Evolutionary conservation across 495 filamentous ascomycete species (phyloP).

Genomic region (Elaphomyces granulatus): DNA sequence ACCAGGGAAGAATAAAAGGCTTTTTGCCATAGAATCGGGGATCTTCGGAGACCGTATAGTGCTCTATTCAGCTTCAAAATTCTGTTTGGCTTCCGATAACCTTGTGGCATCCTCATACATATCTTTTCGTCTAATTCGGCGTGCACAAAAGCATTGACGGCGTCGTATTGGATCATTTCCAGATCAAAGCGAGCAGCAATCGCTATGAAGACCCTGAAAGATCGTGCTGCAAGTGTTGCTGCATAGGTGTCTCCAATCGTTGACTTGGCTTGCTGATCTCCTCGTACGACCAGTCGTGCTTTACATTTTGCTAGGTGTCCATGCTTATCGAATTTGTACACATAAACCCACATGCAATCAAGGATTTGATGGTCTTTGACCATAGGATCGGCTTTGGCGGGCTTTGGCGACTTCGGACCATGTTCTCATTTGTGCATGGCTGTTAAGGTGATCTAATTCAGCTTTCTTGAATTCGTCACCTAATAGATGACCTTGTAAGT

Average conservation of each 20-base stretch:
- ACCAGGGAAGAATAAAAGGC: constrained; percentile 6
- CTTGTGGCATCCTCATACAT: constrained; percentile 5
- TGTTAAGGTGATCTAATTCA: constrained; percentile 1
- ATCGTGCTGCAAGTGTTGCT: constrained; percentile 13
- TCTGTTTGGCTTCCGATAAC: constrained; percentile 1
- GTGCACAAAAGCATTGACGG: constrained; percentile 17
- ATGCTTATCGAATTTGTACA: constrained; percentile 13
- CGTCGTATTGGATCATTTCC: constrained; percentile 9
- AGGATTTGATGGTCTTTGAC: constrained; percentile 1
- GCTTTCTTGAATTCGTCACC: neutral
- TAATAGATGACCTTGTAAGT: neutral
- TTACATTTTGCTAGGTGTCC: constrained; percentile 15
- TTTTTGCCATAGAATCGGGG: constrained; percentile 13
- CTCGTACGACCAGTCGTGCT: constrained; percentile 15
- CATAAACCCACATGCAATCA: constrained; percentile 8
- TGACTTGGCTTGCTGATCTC: constrained; percentile 12
- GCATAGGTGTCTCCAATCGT: constrained; percentile 8
- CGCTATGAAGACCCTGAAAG: constrained; percentile 10
- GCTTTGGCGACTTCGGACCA: constrained; percentile 1
- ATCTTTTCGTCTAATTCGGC: constrained; percentile 10
- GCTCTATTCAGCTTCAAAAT: constrained; percentile 7
- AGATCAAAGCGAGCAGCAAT: constrained; percentile 9
- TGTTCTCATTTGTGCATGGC: neutral
- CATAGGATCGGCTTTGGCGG: too few relatives aligned
- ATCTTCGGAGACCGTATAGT: constrained; percentile 14